Base-by-base conservation (phyloP, 441 rosid species). In the Erysimum cheiri region DNA sequence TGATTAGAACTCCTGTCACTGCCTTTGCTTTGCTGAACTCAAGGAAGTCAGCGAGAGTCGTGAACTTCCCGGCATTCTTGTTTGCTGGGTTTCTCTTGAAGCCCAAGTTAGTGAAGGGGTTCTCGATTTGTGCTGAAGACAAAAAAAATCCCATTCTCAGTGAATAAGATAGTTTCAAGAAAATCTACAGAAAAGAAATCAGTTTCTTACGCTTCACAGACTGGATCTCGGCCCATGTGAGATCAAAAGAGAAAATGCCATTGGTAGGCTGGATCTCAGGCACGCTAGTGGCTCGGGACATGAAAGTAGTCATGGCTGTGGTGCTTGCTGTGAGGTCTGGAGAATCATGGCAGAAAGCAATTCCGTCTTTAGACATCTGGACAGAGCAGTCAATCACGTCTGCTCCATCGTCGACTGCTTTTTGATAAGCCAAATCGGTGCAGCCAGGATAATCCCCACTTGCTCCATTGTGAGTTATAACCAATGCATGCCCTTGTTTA, bases 351-450 rank as follows among this genome's bases (percentile, higher is more conserved):
- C 98, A 93, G 81, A 93, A 91, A 58, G 88, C 87, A 3, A 84
- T 80, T n/a, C 97, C 93, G 49, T 93, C 98, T 56, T 88, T 85
- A 3, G 97, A 74, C 91, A 93, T 85, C 77, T 89, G 98, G 19
- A 91, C 95, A 0, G 90, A 65, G 80, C 98, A 93, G 69, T 93
- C 98, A 26, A 93, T 93, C 52, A 93, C 64, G 72, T 89, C 91
- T 6, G 96, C 87, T 17, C 96, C 98, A 71, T 91, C 97, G 3
- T 68, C 74, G 3, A 91, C 70, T 11, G 96, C 98, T 75, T 84
- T 84, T 79, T 94, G 77, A 70, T 94, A 94, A 60, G 97, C 92
- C 48, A 86, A 78, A 78, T 94, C 96, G 6, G 91, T 86, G 84
- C 93, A 73, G 36, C 96, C 96, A n/a, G 98, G 86, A 73, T 90